phyloP scores from a whole-genome alignment of 2,329 filamentous ascomycete genomes.

The Aureobasidium leucospermi region DNA sequence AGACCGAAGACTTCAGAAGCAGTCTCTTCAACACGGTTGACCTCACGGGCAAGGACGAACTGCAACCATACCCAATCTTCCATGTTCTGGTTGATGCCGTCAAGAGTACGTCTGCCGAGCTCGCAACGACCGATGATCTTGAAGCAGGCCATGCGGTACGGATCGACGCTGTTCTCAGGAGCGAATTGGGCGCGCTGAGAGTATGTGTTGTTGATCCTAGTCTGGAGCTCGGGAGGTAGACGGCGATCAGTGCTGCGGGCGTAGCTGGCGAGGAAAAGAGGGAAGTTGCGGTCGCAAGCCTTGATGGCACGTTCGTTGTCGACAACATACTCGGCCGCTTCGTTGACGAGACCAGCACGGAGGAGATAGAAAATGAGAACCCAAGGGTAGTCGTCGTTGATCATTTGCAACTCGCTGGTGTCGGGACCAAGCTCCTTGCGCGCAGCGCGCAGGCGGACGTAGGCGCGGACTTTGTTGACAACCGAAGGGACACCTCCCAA shows the following conservation, averaged over 20 bases:
- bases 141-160: constrained; percentile 95
- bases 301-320: constrained; percentile 73
- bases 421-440: constrained; percentile 81
- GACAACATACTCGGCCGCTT: constrained; percentile 81
- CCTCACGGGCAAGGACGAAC: constrained; percentile 55
- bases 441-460: constrained; percentile 70
- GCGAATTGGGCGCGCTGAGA: constrained; percentile 77
- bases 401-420: constrained; percentile 69
- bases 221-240: constrained; percentile 70
- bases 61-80: constrained; percentile 64
- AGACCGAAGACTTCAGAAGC: constrained; percentile 57
- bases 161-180: constrained; percentile 80
- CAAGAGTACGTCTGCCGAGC: constrained; percentile 49
- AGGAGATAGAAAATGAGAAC: constrained; percentile 88
- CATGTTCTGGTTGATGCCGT: constrained; percentile 51
- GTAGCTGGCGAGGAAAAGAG: constrained; percentile 79
- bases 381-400: constrained; percentile 76
- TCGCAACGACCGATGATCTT: constrained; percentile 85
- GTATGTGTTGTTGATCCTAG: constrained; percentile 85
- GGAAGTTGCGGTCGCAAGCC: constrained; percentile 84
- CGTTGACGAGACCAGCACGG: constrained; percentile 72
- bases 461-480: constrained; percentile 85
- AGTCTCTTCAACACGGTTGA: constrained; percentile 53
- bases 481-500: constrained; percentile 83
- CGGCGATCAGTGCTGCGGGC: constrained; percentile 68